Evolutionary conservation across 2,329 filamentous ascomycete species (phyloP).

Genomic region (Ilyonectria sp.): DNA sequence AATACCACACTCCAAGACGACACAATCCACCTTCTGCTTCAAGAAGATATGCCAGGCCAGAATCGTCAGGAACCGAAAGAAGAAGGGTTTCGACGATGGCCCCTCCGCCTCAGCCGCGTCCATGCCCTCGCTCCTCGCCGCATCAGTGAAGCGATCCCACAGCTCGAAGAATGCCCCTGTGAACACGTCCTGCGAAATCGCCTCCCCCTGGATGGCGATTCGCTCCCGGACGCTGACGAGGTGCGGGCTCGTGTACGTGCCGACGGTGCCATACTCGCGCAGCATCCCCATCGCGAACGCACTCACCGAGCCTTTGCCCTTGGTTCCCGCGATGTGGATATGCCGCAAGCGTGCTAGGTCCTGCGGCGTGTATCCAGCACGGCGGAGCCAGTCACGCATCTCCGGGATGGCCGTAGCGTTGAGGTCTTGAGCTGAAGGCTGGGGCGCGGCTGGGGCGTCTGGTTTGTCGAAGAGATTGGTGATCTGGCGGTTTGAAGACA

Average conservation of each 20-base stretch:
- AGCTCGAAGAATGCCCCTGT: constrained; percentile 86
- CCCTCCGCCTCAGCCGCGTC: constrained; percentile 63
- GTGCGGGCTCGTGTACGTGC: constrained; percentile 90
- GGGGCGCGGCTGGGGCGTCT: constrained; percentile 49
- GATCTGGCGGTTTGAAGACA: constrained; percentile 85
- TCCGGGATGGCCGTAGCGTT: constrained; percentile 86
- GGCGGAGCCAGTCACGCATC: constrained; percentile 83
- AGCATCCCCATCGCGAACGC: constrained; percentile 87
- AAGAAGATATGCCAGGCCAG: constrained; percentile 90
- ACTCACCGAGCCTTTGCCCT: constrained; percentile 92
- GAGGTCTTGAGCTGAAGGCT: constrained; percentile 64
- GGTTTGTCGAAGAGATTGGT: constrained; percentile 62
- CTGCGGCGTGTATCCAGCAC: constrained; percentile 77
- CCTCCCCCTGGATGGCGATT: constrained; percentile 83
- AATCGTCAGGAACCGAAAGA: constrained; percentile 92
- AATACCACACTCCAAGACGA: constrained; percentile 93
- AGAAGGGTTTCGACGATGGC: constrained; percentile 82
- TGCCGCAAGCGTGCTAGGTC: constrained; percentile 63
- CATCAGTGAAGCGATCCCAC: constrained; percentile 75
- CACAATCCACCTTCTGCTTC: constrained; percentile 80
- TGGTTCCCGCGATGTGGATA: constrained; percentile 93
- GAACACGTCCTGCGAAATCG: constrained; percentile 79
- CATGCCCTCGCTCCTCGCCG: constrained; percentile 53
- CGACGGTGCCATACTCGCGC: constrained; percentile 67
- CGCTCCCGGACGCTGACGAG: constrained; percentile 87